Evolutionary conservation across 257 asterid genomes (phyloP), one percentile per base, ranked within the genome.

Genomic region (Petunia axillaris): DNA sequence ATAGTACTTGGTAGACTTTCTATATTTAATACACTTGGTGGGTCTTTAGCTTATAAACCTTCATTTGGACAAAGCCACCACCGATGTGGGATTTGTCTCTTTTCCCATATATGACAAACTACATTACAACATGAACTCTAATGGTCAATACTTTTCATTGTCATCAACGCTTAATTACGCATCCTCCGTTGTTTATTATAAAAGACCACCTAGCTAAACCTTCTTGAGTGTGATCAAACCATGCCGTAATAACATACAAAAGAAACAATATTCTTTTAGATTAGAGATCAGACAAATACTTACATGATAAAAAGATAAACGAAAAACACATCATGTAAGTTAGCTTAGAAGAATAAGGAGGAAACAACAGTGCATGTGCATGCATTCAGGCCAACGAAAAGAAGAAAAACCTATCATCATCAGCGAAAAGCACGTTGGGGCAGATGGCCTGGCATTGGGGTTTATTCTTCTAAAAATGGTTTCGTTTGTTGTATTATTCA

Each of bases 331-430:
- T 5, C 46, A 50, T 44, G 60, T 71, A 48, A 71, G 77, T 71
- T 71, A 50, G 36, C 44, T 50, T 50, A 5, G 77, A 50, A 50
- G 77, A 71, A 71, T 50, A 10, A 54, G n/a, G 4, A 54, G 25
- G 36, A 35, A 40, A 71, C 35, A 40, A 71, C 35, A 10, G 77
- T 71, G 77, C 77, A 71, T 71, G 62, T 71, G 62, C 77, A 50
- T 71, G 77, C 77, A 71, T 50, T 48, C 11, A 71, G 62, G 46
- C 55, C 55, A 1, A 52, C 8, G 52, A 35, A 48, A 71, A 63
- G 68, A 63, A 63, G 68, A 63, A 10, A 63, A 16, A 35, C n/a
- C 43, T 8, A 63, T 9, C 68, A 63, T 9, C 67, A 63, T 35
- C 13, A 60, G 5, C 25, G 35, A 40, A 8, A 60, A 70, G 59